Base-by-base conservation (phyloP, 306 rosid species). In the Lathyrus aphaca region DNA sequence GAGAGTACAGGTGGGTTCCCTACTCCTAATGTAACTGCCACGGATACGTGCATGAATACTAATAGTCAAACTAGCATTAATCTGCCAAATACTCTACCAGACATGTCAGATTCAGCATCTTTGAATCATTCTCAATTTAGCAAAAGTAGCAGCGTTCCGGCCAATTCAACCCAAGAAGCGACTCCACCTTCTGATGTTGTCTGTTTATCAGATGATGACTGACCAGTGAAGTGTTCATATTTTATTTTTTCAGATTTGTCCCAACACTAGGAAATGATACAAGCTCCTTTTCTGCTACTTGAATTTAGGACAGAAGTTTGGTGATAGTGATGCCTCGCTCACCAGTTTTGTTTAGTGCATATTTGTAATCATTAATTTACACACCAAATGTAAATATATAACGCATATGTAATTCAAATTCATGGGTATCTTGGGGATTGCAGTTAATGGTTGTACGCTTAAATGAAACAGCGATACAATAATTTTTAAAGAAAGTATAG, bases 191-290 rank as follows among this genome's bases (percentile, higher is more conserved):
- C 63, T n/a, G 85, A 85, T 23, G 27, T 88, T 39, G 98, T 90
- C 35, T 93, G 81, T 79, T 81, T 93, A 79, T 93, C 98, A 0
- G 97, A 93, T 49, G 96, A 87, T 61, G 97, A 90, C 63, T 88
- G 80, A 86, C 86, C 73, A 37, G 29, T 7, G 50, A 15, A 61
- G 63, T 18, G 49, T 42, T 54, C 14, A 53, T 4, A 12, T n/a
- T 23, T 4, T 62, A 29, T 25, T 25, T 57, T 63, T 44, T 6
- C 38, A 10, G 15, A 53, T 39, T 75, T 71, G 69, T 49, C 49
- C 73, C 5, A 59, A 69, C 80, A 44, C 67, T 16, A 51, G 75
- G 61, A 60, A 57, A 58, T 32, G 35, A 14, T 49, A 5, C 32
- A 61, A 8, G 73, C 43, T 32, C 12, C 63, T 76, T 68, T 62